Percentiles rank a stretch among this genome's conserved stretches.
These are phyloP conservation scores for Exophiala calicioides DNA, from an alignment of 2,329 filamentous ascomycete species.

Conservation along the genomic window DNA sequence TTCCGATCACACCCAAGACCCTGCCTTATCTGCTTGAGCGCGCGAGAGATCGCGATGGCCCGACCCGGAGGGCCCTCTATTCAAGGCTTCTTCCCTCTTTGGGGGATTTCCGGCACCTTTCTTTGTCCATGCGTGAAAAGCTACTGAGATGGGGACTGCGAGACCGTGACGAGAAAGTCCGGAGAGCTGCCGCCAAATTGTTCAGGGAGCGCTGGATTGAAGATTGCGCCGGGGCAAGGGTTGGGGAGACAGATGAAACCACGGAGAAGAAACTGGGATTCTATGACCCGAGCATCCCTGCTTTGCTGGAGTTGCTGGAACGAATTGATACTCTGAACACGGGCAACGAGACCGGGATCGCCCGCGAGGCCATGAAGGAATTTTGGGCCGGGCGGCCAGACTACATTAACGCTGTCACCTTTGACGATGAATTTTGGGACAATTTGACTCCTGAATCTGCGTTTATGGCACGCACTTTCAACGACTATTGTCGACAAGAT, in stretches of 20 bases:
- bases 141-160: conserved; percentile 90
- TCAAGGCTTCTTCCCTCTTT: conserved; percentile 81
- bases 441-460: conserved; percentile 71
- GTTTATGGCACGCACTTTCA: conserved; percentile 90
- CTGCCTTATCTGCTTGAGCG: conserved; percentile 86
- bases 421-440: conserved; percentile 51
- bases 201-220: conserved; percentile 98
- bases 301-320: conserved; percentile 84
- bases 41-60: conserved; percentile 82
- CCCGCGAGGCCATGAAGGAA: conserved; percentile 87
- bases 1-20: conserved; percentile 81
- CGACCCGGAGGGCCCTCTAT: conserved; percentile 83
- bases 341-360: conserved; percentile 84
- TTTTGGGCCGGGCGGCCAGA: conserved; percentile 90
- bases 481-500: conserved; percentile 83
- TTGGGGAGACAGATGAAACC: conserved; percentile 30
- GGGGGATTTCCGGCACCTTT: conserved; percentile 91
- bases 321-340: conserved; percentile 91
- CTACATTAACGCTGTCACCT: conserved; percentile 48
- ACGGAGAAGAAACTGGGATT: conserved; percentile 50
- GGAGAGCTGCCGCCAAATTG: conserved; percentile 83
- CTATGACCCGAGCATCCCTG: conserved; percentile 69
- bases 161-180: conserved; percentile 90
- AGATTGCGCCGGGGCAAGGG: conserved; percentile 70
- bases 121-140: conserved; percentile 92